These are phyloP conservation scores for Fusarium azukiicola DNA, from an alignment of 2,329 filamentous ascomycete species.

Conservation along the genomic window DNA sequence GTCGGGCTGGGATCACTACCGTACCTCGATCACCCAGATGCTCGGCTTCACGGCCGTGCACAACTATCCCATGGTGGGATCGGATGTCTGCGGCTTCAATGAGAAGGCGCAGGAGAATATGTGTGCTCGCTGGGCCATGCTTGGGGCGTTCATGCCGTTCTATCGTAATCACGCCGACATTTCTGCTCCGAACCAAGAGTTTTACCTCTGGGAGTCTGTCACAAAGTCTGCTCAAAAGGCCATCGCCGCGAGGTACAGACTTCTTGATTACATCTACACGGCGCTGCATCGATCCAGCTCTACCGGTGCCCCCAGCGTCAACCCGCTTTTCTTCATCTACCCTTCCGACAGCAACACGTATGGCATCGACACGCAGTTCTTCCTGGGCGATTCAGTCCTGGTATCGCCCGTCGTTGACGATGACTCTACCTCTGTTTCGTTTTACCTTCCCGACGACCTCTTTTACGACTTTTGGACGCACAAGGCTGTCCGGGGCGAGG, in stretches of 20 bases:
- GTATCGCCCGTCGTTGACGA: conserved; percentile 72
- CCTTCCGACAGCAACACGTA: conserved; percentile 72
- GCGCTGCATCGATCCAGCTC: conserved; percentile 78
- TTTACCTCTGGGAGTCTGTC: conserved; percentile 84
- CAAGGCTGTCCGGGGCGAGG: conserved; percentile 65
- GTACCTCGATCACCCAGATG: conserved; percentile 88
- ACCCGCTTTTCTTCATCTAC: conserved; percentile 87
- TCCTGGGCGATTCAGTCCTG: conserved; percentile 72
- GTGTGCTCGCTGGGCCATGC: conserved; percentile 84
- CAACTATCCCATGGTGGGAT: conserved; percentile 85
- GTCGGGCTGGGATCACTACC: conserved; percentile 87
- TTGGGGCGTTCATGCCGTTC: conserved; percentile 87
- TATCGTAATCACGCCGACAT: conserved; percentile 84
- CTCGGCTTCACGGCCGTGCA: conserved; percentile 86
- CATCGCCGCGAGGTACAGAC: conserved; percentile 86
- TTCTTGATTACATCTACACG: conserved; percentile 93
- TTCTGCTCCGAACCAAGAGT: conserved; percentile 76
- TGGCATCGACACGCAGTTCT: conserved; percentile 71
- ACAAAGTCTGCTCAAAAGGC: conserved; percentile 83
- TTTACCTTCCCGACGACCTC: conserved; percentile 72
- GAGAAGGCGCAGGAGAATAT: conserved; percentile 81
- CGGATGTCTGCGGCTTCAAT: conserved; percentile 89
- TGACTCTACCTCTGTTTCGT: conserved; percentile 65
- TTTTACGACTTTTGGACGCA: conserved; percentile 78
- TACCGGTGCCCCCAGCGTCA: conserved; percentile 81